These are phyloP conservation scores for Cercospora janseana DNA, from an alignment of 2,329 filamentous ascomycete species.

Conservation along the genomic window DNA sequence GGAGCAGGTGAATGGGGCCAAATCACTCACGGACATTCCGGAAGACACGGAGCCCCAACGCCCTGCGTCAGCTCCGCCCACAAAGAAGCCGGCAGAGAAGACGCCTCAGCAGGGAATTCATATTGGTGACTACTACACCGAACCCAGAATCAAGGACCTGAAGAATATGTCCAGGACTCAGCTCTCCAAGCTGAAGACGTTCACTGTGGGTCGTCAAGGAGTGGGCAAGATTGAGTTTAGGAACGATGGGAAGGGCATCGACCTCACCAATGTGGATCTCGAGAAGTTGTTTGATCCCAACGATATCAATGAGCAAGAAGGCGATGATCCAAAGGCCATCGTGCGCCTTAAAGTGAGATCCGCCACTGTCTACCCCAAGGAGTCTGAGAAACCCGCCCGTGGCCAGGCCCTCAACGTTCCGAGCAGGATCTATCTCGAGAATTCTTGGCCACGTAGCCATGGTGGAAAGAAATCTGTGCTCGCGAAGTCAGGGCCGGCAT, in stretches of 20 bases:
- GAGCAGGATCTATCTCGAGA: slow-evolving; percentile 80
- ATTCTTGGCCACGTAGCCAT: slow-evolving; percentile 81
- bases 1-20: slow-evolving; percentile 59
- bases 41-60: slow-evolving; percentile 58
- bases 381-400: slow-evolving; percentile 73
- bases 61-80: slow-evolving; percentile 28
- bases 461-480: slow-evolving; percentile 53
- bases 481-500: slow-evolving; percentile 62
- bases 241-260: slow-evolving; percentile 48
- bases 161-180: slow-evolving; percentile 76
- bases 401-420: slow-evolving; percentile 92
- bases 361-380: slow-evolving; percentile 80
- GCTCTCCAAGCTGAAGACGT: slow-evolving; percentile 68
- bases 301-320: slow-evolving; percentile 7
- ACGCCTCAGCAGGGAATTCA: slow-evolving; percentile 16
- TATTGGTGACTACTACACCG: slow-evolving; percentile 82
- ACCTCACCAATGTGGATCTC: slow-evolving; percentile 74
- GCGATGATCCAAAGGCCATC: slow-evolving; percentile 45
- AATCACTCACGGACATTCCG: slow-evolving; percentile 66
- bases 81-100: slow-evolving; percentile 22
- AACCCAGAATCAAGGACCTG: slow-evolving; percentile 71
- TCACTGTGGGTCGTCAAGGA: slow-evolving; percentile 78
- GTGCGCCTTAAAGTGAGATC: slow-evolving; percentile 74
- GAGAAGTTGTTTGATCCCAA: slow-evolving; percentile 70
- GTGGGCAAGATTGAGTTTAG: slow-evolving; percentile 77